phyloP scores from a whole-genome alignment of 2,329 filamentous ascomycete genomes.

The Podosphaera aphanis region DNA sequence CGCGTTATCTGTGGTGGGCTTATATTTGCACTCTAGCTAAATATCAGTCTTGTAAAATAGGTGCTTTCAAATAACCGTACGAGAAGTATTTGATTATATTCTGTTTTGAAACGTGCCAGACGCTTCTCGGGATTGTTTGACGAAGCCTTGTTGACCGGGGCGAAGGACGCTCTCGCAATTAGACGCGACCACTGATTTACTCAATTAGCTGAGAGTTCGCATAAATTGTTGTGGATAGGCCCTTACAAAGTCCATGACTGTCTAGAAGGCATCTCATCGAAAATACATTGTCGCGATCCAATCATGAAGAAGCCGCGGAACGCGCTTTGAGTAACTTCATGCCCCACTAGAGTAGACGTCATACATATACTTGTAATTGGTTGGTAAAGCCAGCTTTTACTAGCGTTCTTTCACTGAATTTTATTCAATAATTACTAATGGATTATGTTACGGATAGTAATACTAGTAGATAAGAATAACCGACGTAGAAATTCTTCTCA shows the following conservation, averaged over 20 bases:
- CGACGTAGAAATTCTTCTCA: too few species aligned
- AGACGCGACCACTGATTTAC: slow-evolving; percentile 37
- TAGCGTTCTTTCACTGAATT: too few species aligned
- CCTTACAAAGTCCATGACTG: too few species aligned
- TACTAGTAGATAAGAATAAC: too few species aligned
- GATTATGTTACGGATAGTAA: too few species aligned
- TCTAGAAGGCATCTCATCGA: slow-evolving; percentile 6
- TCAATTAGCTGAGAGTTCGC: slow-evolving; percentile 3
- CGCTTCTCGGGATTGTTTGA: slow-evolving; percentile 39
- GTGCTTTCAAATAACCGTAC: slow-evolving; percentile 18
- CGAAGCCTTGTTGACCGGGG: slow-evolving; percentile 29
- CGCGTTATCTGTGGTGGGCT: slow-evolving; percentile 33
- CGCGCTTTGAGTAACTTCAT: neutral
- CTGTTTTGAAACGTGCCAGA: slow-evolving; percentile 41
- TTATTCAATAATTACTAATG: too few species aligned
- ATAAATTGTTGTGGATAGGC: too few species aligned
- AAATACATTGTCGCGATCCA: slow-evolving; percentile 3
- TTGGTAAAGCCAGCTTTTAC: too few species aligned
- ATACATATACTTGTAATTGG: too few species aligned
- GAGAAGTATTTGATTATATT: slow-evolving; percentile 33
- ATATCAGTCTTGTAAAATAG: neutral
- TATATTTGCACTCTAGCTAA: slow-evolving; percentile 31
- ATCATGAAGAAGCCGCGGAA: neutral
- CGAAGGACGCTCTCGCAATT: slow-evolving; percentile 36
- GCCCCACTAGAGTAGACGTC: too few species aligned